These are phyloP conservation scores for Alternaria arbusti DNA, from an alignment of 2,329 filamentous ascomycete genomes.

Conservation along the genomic window DNA sequence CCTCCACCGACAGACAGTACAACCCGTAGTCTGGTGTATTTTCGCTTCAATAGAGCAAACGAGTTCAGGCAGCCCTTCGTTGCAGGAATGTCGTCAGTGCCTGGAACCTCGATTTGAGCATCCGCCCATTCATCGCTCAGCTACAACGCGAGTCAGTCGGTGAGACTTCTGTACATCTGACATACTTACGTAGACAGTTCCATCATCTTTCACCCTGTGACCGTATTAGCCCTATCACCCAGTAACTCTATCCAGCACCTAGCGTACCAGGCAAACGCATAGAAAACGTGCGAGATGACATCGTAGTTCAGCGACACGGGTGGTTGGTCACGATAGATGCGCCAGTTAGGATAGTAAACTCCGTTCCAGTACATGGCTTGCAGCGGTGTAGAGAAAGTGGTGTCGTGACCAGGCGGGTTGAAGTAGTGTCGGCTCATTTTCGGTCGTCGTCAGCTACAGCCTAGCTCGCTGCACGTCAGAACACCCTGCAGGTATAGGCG, in stretches of 20 bases:
- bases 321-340: slow-evolving; percentile 74
- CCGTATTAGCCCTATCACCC: slow-evolving; percentile 24
- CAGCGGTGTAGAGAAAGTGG: slow-evolving; percentile 34
- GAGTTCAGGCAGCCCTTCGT: slow-evolving; percentile 68
- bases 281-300: slow-evolving; percentile 82
- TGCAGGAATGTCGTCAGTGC: slow-evolving; percentile 49
- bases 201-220: slow-evolving; percentile 69
- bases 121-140: slow-evolving; percentile 82
- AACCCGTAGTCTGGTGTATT: slow-evolving; percentile 74
- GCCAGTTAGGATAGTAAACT: slow-evolving; percentile 83
- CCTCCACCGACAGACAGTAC: slow-evolving; percentile 81
- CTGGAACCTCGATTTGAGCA: slow-evolving; percentile 73
- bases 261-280: slow-evolving; percentile 73
- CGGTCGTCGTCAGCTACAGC: slow-evolving; percentile 31
- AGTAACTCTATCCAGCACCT: slow-evolving; percentile 4
- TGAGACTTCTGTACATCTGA: slow-evolving; percentile 32
- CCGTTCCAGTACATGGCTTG: slow-evolving; percentile 65
- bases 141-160: slow-evolving; percentile 53
- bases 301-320: slow-evolving; percentile 76
- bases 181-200: slow-evolving; percentile 73
- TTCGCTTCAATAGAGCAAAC: slow-evolving; percentile 73
- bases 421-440: slow-evolving; percentile 41
- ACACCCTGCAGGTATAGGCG: slow-evolving; percentile 19
- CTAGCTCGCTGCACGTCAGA: slow-evolving; percentile 43
- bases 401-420: slow-evolving; percentile 31